These are phyloP conservation scores for Lentinula raphanica DNA, from an alignment of 768 basidiomycete genomes.

Conservation along the genomic window DNA sequence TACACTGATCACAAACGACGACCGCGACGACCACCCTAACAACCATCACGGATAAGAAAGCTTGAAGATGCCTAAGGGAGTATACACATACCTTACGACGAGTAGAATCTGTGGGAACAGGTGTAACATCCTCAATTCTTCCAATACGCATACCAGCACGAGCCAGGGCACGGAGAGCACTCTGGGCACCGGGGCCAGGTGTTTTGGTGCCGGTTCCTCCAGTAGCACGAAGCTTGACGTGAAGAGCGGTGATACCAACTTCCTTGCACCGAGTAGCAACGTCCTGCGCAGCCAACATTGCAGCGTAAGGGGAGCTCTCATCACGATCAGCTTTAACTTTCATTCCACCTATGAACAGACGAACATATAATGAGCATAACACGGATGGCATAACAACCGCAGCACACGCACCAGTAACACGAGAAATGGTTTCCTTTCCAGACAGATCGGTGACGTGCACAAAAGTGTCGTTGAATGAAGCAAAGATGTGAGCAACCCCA, in stretches of 20 bases:
- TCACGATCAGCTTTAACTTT: conserved; percentile 99
- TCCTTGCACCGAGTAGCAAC: conserved; percentile 95
- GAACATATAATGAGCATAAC: not conserved
- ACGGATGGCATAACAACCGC: not conserved
- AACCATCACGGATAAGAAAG: not conserved
- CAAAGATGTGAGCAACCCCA: conserved; percentile 98
- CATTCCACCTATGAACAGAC: conserved; percentile 72
- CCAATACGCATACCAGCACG: conserved; percentile 98
- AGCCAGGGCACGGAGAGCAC: conserved; percentile 94
- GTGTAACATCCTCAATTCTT: conserved; percentile 97
- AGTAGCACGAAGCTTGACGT: conserved; percentile 98
- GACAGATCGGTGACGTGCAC: conserved; percentile 99
- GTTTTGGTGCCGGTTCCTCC: conserved; percentile 99
- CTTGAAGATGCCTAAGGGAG: not conserved
- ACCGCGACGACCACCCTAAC: conserved; percentile 97
- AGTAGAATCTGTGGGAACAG: conserved; percentile 95
- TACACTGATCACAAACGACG: conserved; percentile 68
- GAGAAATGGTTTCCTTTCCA: conserved; percentile 98
- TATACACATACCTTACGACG: conserved; percentile 78
- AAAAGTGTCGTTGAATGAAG: conserved; percentile 99
- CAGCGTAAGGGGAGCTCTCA: conserved; percentile 95
- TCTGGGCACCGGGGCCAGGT: conserved; percentile 97
- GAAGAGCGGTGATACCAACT: conserved; percentile 96
- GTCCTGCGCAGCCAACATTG: conserved; percentile 98
- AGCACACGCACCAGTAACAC: conserved; percentile 77